A percentile compares a stretch with the other conserved stretches of the same genome.
Conservation (phyloP, 2,329 filamentous ascomycete genomes). For the Hypoxylon sp. region DNA sequence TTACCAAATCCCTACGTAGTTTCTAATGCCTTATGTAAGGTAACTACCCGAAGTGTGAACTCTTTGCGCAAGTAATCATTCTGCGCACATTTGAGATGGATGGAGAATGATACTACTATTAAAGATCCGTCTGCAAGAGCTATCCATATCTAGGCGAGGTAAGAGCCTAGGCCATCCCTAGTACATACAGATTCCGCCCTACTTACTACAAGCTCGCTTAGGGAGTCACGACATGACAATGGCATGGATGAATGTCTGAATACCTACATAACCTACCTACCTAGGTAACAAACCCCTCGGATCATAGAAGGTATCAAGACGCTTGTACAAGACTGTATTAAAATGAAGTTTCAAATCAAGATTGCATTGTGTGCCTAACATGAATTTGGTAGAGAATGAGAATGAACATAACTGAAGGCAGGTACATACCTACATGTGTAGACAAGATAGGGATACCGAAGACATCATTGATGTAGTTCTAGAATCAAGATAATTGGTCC, state of each 20-base stretch:
- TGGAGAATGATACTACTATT: not conserved
- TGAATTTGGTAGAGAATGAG: not conserved
- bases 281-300: too few relatives aligned
- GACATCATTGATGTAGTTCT: constrained; percentile 6
- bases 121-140: not conserved
- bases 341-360: not conserved
- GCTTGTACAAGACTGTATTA: not conserved
- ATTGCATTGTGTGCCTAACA: not conserved
- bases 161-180: not conserved
- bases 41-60: not conserved
- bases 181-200: not conserved
- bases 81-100: not conserved
- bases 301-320: not conserved
- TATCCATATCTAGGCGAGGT: not conserved
- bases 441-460: not conserved
- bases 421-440: too few relatives aligned
- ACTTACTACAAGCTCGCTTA: not conserved
- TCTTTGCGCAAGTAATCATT: not conserved
- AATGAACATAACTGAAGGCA: not conserved
- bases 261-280: too few relatives aligned
- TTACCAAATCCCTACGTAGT: too few relatives aligned
- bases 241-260: too few relatives aligned
- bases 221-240: not conserved
- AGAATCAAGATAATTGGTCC: constrained; percentile 11
- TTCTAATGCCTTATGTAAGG: not conserved